phyloP scores from a whole-genome alignment of 208 protist species.

The Acanthamoeba culbertsoni region DNA sequence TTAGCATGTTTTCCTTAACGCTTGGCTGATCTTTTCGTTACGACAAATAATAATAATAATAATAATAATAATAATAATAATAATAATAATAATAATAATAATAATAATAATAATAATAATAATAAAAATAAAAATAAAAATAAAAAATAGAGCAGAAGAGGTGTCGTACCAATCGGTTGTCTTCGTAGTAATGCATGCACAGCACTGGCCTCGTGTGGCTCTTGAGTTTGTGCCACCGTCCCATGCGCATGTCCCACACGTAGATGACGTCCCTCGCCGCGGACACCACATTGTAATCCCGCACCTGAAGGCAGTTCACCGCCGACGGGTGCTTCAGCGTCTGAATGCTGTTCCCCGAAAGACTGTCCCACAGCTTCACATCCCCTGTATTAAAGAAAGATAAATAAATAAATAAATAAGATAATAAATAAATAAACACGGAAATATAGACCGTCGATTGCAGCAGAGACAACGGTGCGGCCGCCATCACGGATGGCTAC shows the following conservation, averaged over 20 bases:
- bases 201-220: not conserved
- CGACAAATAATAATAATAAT: too few relatives aligned
- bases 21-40: too few relatives aligned
- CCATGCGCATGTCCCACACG: slow-evolving; percentile 21
- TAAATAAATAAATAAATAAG: not conserved
- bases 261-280: not conserved
- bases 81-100: too few relatives aligned
- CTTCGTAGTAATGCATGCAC: slow-evolving; percentile 29
- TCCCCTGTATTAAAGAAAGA: not conserved
- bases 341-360: not conserved
- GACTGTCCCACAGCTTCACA: slow-evolving; percentile 16
- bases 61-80: too few relatives aligned
- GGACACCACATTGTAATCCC: slow-evolving; percentile 17
- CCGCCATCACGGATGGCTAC: not conserved
- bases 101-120: too few relatives aligned
- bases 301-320: slow-evolving; percentile 2
- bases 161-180: not conserved
- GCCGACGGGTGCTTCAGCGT: slow-evolving; percentile 11
- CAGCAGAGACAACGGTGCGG: not conserved
- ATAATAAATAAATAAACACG: not conserved
- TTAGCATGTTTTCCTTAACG: too few relatives aligned
- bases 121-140: not conserved
- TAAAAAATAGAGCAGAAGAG: not conserved
- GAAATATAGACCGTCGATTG: not conserved
- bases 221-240: slow-evolving; percentile 1